phyloP scores from a whole-genome alignment of 805 yeast species.

The Spathaspora passalidarum region DNA sequence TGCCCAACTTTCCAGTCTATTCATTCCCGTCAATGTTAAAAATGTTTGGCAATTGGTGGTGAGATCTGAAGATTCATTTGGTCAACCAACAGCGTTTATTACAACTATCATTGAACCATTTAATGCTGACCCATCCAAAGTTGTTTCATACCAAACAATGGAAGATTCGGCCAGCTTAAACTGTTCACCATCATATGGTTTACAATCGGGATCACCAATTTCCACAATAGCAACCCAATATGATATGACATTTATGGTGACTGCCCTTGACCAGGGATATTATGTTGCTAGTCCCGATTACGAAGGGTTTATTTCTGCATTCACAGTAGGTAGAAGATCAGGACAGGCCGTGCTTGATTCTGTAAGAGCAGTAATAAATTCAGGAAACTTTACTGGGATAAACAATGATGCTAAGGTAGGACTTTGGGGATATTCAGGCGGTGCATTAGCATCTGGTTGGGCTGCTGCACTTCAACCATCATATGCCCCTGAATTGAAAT shows the following conservation, averaged over 20 bases:
- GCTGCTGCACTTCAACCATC: conserved; percentile 34
- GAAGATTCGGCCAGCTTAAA: conserved; percentile 24
- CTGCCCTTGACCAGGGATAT: conserved; percentile 26
- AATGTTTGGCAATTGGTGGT: conserved; percentile 21
- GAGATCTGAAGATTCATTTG: conserved; percentile 21
- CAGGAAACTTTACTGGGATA: conserved; percentile 17
- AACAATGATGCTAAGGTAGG: conserved; percentile 16
- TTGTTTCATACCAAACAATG: conserved; percentile 26
- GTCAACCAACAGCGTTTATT: conserved; percentile 22
- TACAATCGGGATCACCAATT: conserved; percentile 12
- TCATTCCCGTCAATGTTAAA: conserved; percentile 18
- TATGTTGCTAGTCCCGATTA: conserved; percentile 33
- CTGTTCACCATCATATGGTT: conserved; percentile 27
- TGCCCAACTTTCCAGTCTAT: conserved; percentile 14
- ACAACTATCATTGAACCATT: conserved; percentile 28
- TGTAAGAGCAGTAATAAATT: conserved; percentile 23
- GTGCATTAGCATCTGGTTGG: conserved; percentile 36
- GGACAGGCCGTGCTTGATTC: conserved; percentile 30
- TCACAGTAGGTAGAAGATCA: conserved; percentile 28
- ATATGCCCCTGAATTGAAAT: conserved; percentile 31
- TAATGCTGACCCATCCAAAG: conserved; percentile 24
- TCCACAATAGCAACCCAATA: conserved; percentile 12
- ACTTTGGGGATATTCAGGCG: conserved; percentile 40
- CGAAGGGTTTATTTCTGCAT: conserved; percentile 31
- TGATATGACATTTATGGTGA: conserved; percentile 16